phyloP scores from a whole-genome alignment of 768 basidiomycete species.

The Russula abietina region DNA sequence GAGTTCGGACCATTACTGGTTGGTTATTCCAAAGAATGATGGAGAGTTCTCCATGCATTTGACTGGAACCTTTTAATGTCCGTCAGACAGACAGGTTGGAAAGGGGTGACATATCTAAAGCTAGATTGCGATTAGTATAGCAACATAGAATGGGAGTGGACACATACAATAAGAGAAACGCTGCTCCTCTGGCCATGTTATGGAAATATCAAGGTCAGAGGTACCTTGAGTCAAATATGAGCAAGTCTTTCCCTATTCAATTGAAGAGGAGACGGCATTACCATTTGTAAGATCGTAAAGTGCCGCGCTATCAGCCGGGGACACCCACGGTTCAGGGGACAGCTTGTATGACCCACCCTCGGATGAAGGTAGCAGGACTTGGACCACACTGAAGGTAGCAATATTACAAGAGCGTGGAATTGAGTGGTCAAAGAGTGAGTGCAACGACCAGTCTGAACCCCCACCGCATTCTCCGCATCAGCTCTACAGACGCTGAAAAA shows the following conservation, averaged over 20 bases:
- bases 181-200: conserved; percentile 48
- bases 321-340: conserved; percentile 44
- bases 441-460: conserved; percentile 65
- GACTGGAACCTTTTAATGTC: conserved; percentile 65
- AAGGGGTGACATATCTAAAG: conserved; percentile 36
- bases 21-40: conserved; percentile 60
- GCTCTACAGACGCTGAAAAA: background rate
- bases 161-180: conserved; percentile 52
- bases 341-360: conserved; percentile 36
- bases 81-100: conserved; percentile 60
- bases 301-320: conserved; percentile 33
- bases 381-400: conserved; percentile 52
- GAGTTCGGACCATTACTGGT: conserved; percentile 38
- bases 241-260: background rate
- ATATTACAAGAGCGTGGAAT: conserved; percentile 64
- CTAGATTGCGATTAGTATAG: conserved; percentile 28
- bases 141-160: background rate
- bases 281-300: conserved; percentile 46
- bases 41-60: conserved; percentile 68
- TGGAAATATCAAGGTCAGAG: conserved; percentile 46
- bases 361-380: conserved; percentile 36
- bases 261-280: conserved; percentile 31
- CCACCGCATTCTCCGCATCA: background rate
- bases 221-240: conserved; percentile 21
- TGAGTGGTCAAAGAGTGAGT: conserved; percentile 57